Base-by-base conservation (phyloP, 208 protist species). In the Histomonas meleagridis region DNA sequence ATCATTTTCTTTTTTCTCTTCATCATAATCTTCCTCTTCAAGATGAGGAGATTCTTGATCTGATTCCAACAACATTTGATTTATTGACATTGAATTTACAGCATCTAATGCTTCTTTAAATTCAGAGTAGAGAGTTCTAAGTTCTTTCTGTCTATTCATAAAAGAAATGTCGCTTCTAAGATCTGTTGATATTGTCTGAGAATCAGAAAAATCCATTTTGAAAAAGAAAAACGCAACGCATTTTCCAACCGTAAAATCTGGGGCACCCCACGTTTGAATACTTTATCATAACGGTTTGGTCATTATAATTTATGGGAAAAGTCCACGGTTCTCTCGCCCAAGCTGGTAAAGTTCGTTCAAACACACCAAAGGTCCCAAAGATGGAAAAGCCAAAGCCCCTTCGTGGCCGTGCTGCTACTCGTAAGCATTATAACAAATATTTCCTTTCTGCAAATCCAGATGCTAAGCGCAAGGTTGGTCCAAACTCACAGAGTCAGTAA, bases 321-420 rank as follows among this genome's bases (percentile, higher is more conserved):
- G 40, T 49, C n/a, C 70, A 79, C 40, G 70, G 70, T 51, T 79
- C 70, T 7, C 32, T 79, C 32, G 70, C 70, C 10, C 70, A 79
- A 51, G 70, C 70, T 49, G 70, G 70, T 18, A 79, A 79, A 28
- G 70, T 79, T 51, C 70, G 70, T 18, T 49, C 70, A 18, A 79
- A 79, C 70, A 79, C 70, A 49, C 70, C 70, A 79, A 79, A 79
- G 40, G 70, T 79, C 70, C 70, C 32, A 79, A 79, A 79, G 40
- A 48, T 49, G 70, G 70, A 79, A 14, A 79, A 79, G 70, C 70
- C 70, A 51, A 79, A 79, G 40, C n/a, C n/a, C 46, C 40, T 79
- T 79, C 70, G 70, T 23, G 70, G 70, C 53, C 70, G 70, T 7
- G 70, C 70, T 49, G 14, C 40, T 18, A 23, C 49, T 18, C 9